Evolutionary conservation across 1,139 yeast genomes (phyloP), one percentile per base, ranked within the genome.

Genomic region (Blastobotrys malaysiensis): DNA sequence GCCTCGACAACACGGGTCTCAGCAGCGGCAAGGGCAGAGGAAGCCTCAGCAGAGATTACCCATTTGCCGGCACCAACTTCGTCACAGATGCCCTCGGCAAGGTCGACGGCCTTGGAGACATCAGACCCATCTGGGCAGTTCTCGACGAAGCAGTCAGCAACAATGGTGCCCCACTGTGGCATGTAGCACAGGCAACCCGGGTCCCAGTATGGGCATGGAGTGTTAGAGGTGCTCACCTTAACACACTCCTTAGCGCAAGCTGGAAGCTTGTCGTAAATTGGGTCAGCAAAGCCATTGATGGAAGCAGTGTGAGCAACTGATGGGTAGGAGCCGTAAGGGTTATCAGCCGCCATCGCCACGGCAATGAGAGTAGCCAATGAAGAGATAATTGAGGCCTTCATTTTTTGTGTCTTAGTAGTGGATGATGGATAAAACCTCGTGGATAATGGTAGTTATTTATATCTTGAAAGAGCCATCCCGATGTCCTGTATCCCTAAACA

Each of bases 241-340:
- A 59, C 62, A 48, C 62, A 59, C 1, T 61, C 62, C 59, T 71
- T 63, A 49, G 81, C 82, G 66, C 82, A 78, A 1, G 63, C 57
- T 18, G 82, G 81, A 44, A 77, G 67, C 11, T 59, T 56, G 52
- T 60, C 69, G 62, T 73, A 70, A 53, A 78, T 73, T 36, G 77
- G 78, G 63, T 78, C 82, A 44, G 82, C 82, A 58, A 78, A 77
- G 2, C 82, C 82, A 59, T 78, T 78, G 56, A 78, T 74, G 46
- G 74, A 64, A 49, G 81, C 82, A 20, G 82, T 77, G 57, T 77
- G 67, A 36, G 81, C 75, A 43, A 78, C 81, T 6, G 68, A 61
- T 16, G 82, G 82, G 64, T 76, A 78, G 14, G 80, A 76, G 45
- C 66, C 65, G 61, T 67, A 75, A 3, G 39, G 39, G 72, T 75